Conservation (phyloP, 2,329 filamentous ascomycete species). For the Colletotrichum orbiculare region DNA sequence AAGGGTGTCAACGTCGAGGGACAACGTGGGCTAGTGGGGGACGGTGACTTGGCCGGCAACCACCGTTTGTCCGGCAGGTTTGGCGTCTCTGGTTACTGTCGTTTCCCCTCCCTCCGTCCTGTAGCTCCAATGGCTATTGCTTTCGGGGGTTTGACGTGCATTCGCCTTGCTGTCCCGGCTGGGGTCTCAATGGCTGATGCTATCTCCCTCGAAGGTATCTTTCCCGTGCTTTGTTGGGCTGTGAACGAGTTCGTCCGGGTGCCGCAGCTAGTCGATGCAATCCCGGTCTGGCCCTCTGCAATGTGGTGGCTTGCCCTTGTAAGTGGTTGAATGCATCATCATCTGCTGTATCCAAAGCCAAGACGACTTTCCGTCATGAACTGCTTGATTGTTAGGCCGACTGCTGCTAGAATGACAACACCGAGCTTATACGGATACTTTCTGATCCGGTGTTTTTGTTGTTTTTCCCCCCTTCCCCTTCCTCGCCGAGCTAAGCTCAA, state of each 20-base stretch:
- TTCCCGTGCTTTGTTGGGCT: conserved; percentile 20
- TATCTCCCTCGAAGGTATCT: conserved; percentile 14
- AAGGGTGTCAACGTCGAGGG: conserved; percentile 17
- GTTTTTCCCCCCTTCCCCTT: neutral
- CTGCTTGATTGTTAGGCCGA: conserved; percentile 7
- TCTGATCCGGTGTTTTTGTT: neutral
- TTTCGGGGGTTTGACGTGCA: conserved; percentile 31
- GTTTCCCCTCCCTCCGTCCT: conserved; percentile 4
- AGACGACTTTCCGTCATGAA: neutral
- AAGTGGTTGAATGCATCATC: neutral
- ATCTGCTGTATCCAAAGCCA: neutral
- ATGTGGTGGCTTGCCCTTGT: neutral
- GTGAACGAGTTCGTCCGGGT: conserved; percentile 19
- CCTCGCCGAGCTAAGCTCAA: conserved; percentile 9
- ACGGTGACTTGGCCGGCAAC: conserved; percentile 24
- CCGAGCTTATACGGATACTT: neutral
- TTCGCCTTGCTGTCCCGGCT: conserved; percentile 17
- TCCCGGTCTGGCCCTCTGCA: conserved; percentile 4
- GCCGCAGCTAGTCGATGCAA: conserved; percentile 8
- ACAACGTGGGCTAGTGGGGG: conserved; percentile 36
- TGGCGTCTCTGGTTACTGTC: conserved; percentile 11
- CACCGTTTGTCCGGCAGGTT: conserved; percentile 9
- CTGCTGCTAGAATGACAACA: conserved; percentile 1
- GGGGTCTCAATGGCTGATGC: conserved; percentile 21
- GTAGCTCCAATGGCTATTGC: conserved; percentile 29